Evolutionary conservation across 208 protist species (phyloP), one percentile per base, ranked within the genome.

Genomic region (Leishmania lainsoni): DNA sequence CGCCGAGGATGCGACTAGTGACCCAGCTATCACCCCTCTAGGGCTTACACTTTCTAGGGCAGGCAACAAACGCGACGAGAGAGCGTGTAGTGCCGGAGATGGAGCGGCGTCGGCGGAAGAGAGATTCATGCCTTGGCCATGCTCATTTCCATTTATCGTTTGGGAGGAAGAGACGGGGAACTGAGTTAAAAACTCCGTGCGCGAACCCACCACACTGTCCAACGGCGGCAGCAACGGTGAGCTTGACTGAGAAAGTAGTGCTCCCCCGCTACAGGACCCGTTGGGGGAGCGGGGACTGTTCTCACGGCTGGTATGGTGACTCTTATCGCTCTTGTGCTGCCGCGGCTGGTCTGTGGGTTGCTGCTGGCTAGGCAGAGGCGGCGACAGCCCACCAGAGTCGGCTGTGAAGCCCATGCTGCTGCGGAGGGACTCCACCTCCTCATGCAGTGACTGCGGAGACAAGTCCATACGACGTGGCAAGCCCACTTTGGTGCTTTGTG

Each of bases 401-500:
- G 56, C 75, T 59, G 45, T n/a, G 78, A 58, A 77, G 63, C 22
- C 77, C 76, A 39, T 78, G 66, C 42, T 73, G 68, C 73, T 82
- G 45, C n/a, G 70, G 32, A n/a, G 78, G 81, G 29, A 48, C 80
- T n/a, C 48, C 70, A n/a, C 48, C 68, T 82, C 81, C 65, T 85
- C 74, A 32, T 63, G 75, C 29, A 83, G 75, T 20, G 52, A 68
- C 52, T 59, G 70, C n/a, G 78, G 58, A 6, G 86, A 76, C 45
- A 72, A 82, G 42, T 51, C 61, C 79, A 78, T 79, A 49, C 81
- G 52, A 69, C 48, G 74, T 0, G 12, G 52, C 29, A 75, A 52
- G 68, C 52, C 65, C 16, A 17, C 35, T 5, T 68, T 35, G 66
- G 75, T 58, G 52, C 12, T 80, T 29, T 49, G 69, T n/a, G 76